Percentiles rank a stretch among this genome's conserved stretches.
phyloP scores from a whole-genome alignment of 169 alveolate genomes.

The Plasmodium malariae region DNA sequence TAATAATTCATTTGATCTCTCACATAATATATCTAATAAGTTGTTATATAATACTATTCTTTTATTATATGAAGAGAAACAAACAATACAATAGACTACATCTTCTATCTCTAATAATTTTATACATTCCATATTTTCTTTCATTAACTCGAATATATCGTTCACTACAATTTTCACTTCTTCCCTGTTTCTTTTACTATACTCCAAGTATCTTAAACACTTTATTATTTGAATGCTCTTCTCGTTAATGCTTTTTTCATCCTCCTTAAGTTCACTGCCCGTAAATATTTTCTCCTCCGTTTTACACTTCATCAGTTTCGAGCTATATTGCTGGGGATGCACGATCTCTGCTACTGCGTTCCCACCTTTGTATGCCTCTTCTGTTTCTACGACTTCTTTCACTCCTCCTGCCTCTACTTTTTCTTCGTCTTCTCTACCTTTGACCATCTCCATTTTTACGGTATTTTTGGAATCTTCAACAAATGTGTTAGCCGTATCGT shows the following conservation, averaged over 20 bases:
- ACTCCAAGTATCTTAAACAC: conserved; percentile 33
- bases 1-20: conserved; percentile 21
- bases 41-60: conserved; percentile 46
- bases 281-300: too few species aligned
- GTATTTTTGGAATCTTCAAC: too few species aligned
- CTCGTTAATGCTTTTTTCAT: not conserved
- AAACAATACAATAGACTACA: conserved; percentile 31
- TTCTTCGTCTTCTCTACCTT: too few species aligned
- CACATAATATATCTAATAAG: conserved; percentile 43
- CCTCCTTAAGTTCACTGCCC: too few species aligned
- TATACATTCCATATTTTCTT: conserved; percentile 7
- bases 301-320: too few species aligned
- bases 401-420: too few species aligned
- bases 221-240: not conserved
- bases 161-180: conserved; percentile 51
- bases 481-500: too few species aligned
- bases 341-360: too few species aligned
- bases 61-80: conserved; percentile 52
- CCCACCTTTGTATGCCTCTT: too few species aligned
- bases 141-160: conserved; percentile 24
- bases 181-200: conserved; percentile 8
- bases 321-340: too few species aligned
- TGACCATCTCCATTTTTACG: too few species aligned
- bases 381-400: too few species aligned
- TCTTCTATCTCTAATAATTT: conserved; percentile 25